These are phyloP conservation scores for Ophiostoma montium DNA, from an alignment of 2,329 filamentous ascomycete species.

Conservation along the genomic window DNA sequence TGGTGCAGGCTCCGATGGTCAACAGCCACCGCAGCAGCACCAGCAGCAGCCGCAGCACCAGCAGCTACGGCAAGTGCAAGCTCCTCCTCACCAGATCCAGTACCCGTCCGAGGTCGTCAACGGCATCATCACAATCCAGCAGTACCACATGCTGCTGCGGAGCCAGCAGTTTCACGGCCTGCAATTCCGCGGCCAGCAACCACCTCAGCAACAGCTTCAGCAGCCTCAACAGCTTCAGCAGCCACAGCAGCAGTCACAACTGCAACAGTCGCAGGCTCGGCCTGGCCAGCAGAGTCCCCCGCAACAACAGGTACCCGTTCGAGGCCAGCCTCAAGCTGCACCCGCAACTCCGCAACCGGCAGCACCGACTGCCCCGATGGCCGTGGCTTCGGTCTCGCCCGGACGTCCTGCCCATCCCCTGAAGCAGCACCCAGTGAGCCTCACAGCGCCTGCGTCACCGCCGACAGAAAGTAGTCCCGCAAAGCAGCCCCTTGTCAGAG, in stretches of 20 bases:
- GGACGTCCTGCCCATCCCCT: slow-evolving; percentile 1
- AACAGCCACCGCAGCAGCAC: background rate
- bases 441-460: background rate
- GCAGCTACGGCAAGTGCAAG: background rate
- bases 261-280: background rate
- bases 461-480: background rate
- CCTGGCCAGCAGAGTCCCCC: background rate
- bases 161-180: background rate
- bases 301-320: background rate
- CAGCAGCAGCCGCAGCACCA: background rate
- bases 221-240: slow-evolving; percentile 2
- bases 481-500: background rate
- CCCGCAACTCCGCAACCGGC: background rate
- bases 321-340: background rate
- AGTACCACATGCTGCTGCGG: background rate
- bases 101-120: background rate
- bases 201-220: background rate
- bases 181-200: background rate
- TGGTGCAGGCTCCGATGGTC: slow-evolving; percentile 21
- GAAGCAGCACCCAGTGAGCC: slow-evolving; percentile 1
- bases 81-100: background rate
- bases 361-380: background rate
- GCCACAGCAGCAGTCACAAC: background rate
- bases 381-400: background rate
- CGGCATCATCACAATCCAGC: background rate